Conservation (phyloP, 768 basidiomycete genomes). For the Leccinum imitatum region DNA sequence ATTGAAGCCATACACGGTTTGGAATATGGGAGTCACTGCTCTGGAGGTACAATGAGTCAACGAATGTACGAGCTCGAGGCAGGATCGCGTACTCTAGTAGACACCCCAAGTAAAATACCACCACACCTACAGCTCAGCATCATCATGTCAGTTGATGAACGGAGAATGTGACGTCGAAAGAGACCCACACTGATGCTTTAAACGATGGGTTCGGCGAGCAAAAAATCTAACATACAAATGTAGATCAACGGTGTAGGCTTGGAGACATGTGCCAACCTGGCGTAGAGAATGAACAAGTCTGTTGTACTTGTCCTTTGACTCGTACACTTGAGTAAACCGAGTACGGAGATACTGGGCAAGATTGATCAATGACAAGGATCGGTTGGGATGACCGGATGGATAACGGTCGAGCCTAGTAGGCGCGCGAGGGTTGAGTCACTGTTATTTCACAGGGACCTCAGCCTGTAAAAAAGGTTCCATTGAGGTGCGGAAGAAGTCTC, state of each 20-base stretch:
- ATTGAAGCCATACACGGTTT: slow-evolving; percentile 56
- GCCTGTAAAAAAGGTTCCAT: no score
- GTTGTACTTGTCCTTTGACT: no score
- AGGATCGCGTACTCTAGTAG: slow-evolving; percentile 49
- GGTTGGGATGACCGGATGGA: no score
- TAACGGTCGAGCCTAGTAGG: no score
- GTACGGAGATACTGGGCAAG: no score
- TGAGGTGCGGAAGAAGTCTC: no score
- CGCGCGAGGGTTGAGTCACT: no score
- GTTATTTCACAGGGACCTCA: no score
- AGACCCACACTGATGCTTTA: slow-evolving; percentile 62
- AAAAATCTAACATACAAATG: slow-evolving; percentile 16
- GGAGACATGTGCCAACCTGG: no score
- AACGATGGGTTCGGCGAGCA: slow-evolving; percentile 62
- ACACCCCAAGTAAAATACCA: slow-evolving; percentile 71
- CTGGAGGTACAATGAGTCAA: slow-evolving; percentile 25
- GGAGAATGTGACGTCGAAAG: neutral
- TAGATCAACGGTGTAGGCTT: slow-evolving; percentile 1
- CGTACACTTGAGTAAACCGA: no score
- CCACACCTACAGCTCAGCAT: slow-evolving; percentile 47
- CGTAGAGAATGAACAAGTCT: no score
- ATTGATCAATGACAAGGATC: no score
- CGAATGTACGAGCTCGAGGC: neutral
- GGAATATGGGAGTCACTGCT: slow-evolving; percentile 56
- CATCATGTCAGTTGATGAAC: neutral